Conservation (phyloP, 257 asterid genomes). For the Capsicum rhomboideum region DNA sequence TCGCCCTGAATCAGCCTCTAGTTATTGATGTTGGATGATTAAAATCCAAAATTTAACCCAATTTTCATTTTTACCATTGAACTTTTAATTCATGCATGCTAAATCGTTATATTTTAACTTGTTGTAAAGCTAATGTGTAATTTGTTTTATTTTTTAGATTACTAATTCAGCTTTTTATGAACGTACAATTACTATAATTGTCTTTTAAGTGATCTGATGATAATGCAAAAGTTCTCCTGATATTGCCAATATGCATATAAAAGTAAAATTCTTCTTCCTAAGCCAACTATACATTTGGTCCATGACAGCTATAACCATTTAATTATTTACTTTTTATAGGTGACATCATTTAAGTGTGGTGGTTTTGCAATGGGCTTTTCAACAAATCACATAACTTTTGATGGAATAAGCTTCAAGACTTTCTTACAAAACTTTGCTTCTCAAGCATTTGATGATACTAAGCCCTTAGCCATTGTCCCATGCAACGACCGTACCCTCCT, state of each 20-base stretch:
- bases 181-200: neutral
- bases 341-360: conserved; percentile 83
- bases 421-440: conserved; percentile 77
- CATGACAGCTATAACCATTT: neutral
- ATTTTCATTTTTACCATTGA: no score
- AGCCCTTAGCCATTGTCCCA: conserved; percentile 49
- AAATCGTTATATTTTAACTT: no score
- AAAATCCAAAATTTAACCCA: no score
- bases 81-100: no score
- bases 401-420: conserved; percentile 57
- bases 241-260: no score
- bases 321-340: conserved; percentile 22
- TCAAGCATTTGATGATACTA: conserved; percentile 49
- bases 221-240: neutral
- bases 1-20: neutral
- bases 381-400: conserved; percentile 56
- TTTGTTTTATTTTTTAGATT: no score
- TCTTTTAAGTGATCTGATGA: neutral
- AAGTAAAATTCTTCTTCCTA: neutral
- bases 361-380: conserved; percentile 67
- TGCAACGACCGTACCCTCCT: conserved; percentile 60
- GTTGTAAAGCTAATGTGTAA: no score
- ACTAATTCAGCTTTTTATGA: neutral
- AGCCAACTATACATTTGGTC: neutral
- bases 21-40: no score